A percentile compares a stretch with the other conserved stretches of the same genome.
These are phyloP conservation scores for Waltergamsia citrina DNA, from an alignment of 2,329 filamentous ascomycete species.

Conservation along the genomic window DNA sequence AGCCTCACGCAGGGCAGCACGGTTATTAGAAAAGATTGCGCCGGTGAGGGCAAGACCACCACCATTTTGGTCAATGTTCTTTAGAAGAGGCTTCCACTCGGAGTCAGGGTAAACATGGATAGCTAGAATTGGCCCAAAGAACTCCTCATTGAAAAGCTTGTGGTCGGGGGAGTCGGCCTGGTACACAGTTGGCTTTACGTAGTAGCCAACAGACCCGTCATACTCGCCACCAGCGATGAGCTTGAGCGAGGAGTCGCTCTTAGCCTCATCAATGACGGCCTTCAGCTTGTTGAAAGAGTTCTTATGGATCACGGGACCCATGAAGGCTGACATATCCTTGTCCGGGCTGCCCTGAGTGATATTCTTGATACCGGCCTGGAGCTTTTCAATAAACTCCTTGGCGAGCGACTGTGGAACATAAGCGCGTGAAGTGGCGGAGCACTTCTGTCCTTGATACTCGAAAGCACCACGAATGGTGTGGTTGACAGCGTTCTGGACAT, in stretches of 20 bases:
- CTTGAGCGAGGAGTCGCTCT: slow-evolving; percentile 29
- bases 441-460: slow-evolving; percentile 43
- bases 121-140: slow-evolving; percentile 37
- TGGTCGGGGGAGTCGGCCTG: slow-evolving; percentile 28
- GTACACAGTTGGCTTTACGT: slow-evolving; percentile 36
- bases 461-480: slow-evolving; percentile 38
- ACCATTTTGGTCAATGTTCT: slow-evolving; percentile 11
- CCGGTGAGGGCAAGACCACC: slow-evolving; percentile 49
- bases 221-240: slow-evolving; percentile 33
- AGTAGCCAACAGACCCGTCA: slow-evolving; percentile 31
- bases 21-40: slow-evolving; percentile 58
- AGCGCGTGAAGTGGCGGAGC: slow-evolving; percentile 38
- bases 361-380: slow-evolving; percentile 6
- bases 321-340: slow-evolving; percentile 25
- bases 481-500: slow-evolving; percentile 32
- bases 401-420: slow-evolving; percentile 42
- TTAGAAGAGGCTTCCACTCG: slow-evolving; percentile 10
- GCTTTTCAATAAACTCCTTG: slow-evolving; percentile 20
- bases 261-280: slow-evolving; percentile 32
- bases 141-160: slow-evolving; percentile 32
- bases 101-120: slow-evolving; percentile 37
- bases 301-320: slow-evolving; percentile 40
- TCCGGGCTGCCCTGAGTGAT: slow-evolving; percentile 19
- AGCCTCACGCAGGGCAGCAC: slow-evolving; percentile 49
- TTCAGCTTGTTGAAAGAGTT: slow-evolving; percentile 34